Base-by-base conservation (phyloP, 2,329 filamentous ascomycete species). In the Colletotrichum limetticola region DNA sequence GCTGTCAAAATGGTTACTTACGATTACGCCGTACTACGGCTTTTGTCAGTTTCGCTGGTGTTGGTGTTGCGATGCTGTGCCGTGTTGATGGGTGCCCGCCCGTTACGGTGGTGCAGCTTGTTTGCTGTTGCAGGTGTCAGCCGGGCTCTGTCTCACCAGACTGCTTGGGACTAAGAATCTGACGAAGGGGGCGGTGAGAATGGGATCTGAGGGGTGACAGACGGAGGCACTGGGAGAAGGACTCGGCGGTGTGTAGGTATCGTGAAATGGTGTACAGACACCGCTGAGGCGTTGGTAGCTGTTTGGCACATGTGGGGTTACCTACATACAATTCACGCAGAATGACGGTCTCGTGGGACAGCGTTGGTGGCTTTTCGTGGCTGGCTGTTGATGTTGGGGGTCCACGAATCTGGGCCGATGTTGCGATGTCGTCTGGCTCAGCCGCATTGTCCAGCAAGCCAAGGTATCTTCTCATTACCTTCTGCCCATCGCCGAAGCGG, bases 101-200 rank as follows among this genome's bases (percentile, higher is more conserved):
- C 59, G 37, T 62, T 37, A 8, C 16, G 57, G 57, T 9, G 32
- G 35, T 42, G 32, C 35, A 19, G 26, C 9, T 24, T 62, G 59
- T 62, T 62, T 62, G 37, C 59, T 32, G 59, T 62, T 62, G 59
- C 59, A 62, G 59, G 26, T 62, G 37, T 32, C 59, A 61, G 59
- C 59, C 37, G 59, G 35, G 59, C 26, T 22, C 37, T 62, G 37
- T 52, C 9, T 22, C 59, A 22, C 35, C n/a, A 22, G 14, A 6
- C 26, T 24, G 11, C 59, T 37, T 62, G 59, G 59, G 24, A 62
- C 59, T 12, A 37, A 37, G 37, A 28, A 19, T 49, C 37, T 30
- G 59, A 28, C 9, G 11, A 62, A n/a, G 24, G 59, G 42, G 59
- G 46, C 59, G 37, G 37, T 42, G 22, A 46, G 35, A 19, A 22